Conservation (phyloP, 148 eudicot species). For the Camellia sinensis region DNA sequence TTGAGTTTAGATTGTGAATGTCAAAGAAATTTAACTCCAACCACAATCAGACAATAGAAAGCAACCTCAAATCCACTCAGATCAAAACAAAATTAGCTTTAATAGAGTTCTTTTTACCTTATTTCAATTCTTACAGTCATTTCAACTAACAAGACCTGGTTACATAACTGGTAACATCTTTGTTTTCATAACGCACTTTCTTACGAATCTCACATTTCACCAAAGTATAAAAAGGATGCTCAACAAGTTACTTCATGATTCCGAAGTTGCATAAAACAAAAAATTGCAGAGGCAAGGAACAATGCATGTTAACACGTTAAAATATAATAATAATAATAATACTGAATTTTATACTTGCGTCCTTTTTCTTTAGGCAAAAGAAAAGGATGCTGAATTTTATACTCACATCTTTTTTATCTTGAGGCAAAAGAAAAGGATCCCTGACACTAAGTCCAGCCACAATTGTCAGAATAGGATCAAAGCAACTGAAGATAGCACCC, state of each 20-base stretch:
- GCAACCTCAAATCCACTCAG: too few species aligned
- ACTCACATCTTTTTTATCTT: constrained; percentile 95
- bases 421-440: constrained; percentile 99
- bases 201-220: neutral
- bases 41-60: too few species aligned
- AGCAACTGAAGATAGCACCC: constrained; percentile 96
- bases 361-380: constrained; percentile 93
- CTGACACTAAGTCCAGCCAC: constrained; percentile 97
- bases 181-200: neutral
- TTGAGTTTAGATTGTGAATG: too few species aligned
- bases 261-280: neutral
- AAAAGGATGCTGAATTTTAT: constrained; percentile 42
- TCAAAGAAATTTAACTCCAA: too few species aligned
- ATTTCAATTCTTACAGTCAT: neutral
- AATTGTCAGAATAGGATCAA: constrained; percentile 93
- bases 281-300: neutral
- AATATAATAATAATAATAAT: neutral
- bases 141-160: neutral
- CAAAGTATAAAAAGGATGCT: neutral
- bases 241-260: neutral
- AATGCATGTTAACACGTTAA: neutral
- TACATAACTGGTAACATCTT: neutral
- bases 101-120: neutral
- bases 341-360: constrained; percentile 43
- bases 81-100: neutral